These are phyloP conservation scores for Sugiyamaella neomexicana DNA, from an alignment of 1,139 yeast species.

Conservation along the genomic window DNA sequence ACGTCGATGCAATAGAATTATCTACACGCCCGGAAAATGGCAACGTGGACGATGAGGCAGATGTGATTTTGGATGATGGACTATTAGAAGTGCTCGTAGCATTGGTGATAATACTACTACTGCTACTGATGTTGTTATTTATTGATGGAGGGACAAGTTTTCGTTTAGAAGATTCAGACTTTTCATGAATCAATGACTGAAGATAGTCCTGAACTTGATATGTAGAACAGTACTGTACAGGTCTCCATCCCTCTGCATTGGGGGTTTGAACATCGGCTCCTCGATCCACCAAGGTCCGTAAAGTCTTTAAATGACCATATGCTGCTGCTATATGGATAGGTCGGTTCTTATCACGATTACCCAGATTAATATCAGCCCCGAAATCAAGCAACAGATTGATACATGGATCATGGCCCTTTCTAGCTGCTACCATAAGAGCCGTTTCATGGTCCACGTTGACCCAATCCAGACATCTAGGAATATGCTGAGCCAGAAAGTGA, in stretches of 20 bases:
- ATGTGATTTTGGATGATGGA: neutral
- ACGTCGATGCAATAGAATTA: neutral
- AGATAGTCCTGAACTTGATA: constrained; percentile 41
- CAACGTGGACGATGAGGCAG: constrained; percentile 10
- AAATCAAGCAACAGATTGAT: constrained; percentile 68
- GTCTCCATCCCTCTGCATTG: constrained; percentile 69
- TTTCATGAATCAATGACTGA: constrained; percentile 38
- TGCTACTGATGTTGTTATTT: neutral
- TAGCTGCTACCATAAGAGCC: constrained; percentile 67
- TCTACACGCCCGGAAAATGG: neutral
- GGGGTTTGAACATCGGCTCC: constrained; percentile 51
- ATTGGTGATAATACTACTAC: neutral
- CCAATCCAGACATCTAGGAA: constrained; percentile 65
- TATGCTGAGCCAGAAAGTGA: constrained; percentile 77
- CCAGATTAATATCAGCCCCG: constrained; percentile 69
- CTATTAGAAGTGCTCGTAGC: neutral
- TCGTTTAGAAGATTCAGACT: constrained; percentile 19
- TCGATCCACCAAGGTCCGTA: constrained; percentile 57
- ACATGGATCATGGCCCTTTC: constrained; percentile 67
- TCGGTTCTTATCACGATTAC: constrained; percentile 60
- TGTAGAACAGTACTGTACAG: constrained; percentile 47
- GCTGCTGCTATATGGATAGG: constrained; percentile 81
- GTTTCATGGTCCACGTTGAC: constrained; percentile 58
- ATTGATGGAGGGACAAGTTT: constrained; percentile 5
- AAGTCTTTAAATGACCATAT: constrained; percentile 65